Conservation (phyloP, 2,329 filamentous ascomycete species). For the Xylaria multiplex region DNA sequence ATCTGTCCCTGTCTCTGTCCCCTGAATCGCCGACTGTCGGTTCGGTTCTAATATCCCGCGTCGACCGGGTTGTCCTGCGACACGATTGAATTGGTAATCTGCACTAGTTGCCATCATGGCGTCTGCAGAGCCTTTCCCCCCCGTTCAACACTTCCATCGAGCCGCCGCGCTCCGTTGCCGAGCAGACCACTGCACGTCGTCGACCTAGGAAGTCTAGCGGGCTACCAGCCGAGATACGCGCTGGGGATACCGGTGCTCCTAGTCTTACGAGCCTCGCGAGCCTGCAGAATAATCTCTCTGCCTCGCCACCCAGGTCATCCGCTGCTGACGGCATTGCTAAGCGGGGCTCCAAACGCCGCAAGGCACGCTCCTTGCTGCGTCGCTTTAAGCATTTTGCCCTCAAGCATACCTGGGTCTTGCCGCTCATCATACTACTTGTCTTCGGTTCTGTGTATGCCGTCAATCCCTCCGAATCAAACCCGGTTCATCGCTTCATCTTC, state of each 20-base stretch:
- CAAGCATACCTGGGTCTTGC: slow-evolving; percentile 71
- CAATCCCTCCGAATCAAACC: slow-evolving; percentile 81
- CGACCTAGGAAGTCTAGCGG: slow-evolving; percentile 65
- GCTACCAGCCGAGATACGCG: slow-evolving; percentile 62
- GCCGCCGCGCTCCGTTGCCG: slow-evolving; percentile 55
- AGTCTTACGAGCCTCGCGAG: slow-evolving; percentile 63
- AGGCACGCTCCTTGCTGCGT: slow-evolving; percentile 63
- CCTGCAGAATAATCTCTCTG: slow-evolving; percentile 47
- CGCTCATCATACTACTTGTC: slow-evolving; percentile 72
- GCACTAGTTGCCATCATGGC: slow-evolving; percentile 52
- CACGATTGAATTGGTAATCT: slow-evolving; percentile 3
- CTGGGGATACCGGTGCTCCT: slow-evolving; percentile 66
- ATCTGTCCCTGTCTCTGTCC: neutral
- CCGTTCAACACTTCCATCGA: slow-evolving; percentile 63
- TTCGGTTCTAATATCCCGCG: slow-evolving; percentile 2
- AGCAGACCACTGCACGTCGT: slow-evolving; percentile 55
- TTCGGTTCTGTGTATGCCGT: slow-evolving; percentile 76
- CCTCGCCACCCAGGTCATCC: slow-evolving; percentile 33
- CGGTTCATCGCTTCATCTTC: slow-evolving; percentile 83
- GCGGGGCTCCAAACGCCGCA: slow-evolving; percentile 64
- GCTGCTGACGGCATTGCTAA: slow-evolving; percentile 48
- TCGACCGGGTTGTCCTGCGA: slow-evolving; percentile 5
- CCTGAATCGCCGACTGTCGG: neutral
- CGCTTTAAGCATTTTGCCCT: slow-evolving; percentile 62
- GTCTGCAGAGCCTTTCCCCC: slow-evolving; percentile 64